phyloP scores from a whole-genome alignment of 345 rosid species.

The Gossypium arboreum region DNA sequence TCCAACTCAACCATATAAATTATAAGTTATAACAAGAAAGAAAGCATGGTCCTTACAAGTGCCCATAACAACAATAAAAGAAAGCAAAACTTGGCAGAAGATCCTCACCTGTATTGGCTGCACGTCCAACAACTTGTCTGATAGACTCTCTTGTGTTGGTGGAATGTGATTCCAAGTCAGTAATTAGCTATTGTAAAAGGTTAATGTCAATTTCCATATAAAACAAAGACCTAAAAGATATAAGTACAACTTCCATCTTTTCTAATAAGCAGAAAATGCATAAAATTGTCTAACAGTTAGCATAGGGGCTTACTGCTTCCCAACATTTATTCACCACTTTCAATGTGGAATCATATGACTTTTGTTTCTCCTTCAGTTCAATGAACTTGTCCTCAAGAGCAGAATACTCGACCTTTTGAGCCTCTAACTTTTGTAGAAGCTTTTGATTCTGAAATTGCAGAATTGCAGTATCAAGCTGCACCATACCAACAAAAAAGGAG shows the following conservation, averaged over 20 bases:
- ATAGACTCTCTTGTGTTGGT: constrained; percentile 39
- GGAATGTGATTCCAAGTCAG: constrained; percentile 59
- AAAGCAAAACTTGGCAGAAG: not conserved
- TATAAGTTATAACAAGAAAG: not conserved
- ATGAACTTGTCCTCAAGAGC: constrained; percentile 56
- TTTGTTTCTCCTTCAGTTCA: constrained; percentile 54
- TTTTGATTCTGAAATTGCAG: constrained; percentile 85
- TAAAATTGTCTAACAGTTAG: not conserved
- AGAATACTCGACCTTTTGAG: constrained; percentile 68
- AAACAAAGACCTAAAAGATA: constrained; percentile 10
- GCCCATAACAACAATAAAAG: not conserved
- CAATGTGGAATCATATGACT: constrained; percentile 50
- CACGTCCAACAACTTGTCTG: constrained; percentile 27
- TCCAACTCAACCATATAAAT: no score
- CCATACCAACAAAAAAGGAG: constrained; percentile 1
- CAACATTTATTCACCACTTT: constrained; percentile 62
- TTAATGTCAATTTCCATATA: constrained; percentile 21
- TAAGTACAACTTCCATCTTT: not conserved
- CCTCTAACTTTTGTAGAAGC: constrained; percentile 77
- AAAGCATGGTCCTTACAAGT: not conserved
- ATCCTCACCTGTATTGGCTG: constrained; percentile 42
- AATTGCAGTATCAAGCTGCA: constrained; percentile 76
- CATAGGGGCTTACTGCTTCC: constrained; percentile 48
- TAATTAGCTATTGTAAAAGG: constrained; percentile 48
- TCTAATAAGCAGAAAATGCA: not conserved